Conservation (phyloP, 2,329 filamentous ascomycete genomes). For the Coniochaeta prunicola region DNA sequence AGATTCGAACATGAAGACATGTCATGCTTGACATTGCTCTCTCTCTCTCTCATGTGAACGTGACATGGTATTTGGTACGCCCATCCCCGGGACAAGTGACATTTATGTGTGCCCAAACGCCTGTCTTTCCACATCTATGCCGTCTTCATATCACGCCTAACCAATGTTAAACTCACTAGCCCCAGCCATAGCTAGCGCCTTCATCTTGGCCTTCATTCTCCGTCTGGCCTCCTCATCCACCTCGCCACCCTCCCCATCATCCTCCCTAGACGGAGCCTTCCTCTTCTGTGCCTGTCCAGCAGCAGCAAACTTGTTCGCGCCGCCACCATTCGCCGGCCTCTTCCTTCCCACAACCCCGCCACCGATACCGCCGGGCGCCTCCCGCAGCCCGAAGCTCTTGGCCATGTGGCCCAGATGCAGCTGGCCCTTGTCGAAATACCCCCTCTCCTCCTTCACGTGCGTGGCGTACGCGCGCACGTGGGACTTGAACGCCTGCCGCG, state of each 20-base stretch:
- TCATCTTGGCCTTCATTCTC: conserved; percentile 29
- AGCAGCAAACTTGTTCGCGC: conserved; percentile 10
- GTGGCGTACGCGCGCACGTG: conserved; percentile 94
- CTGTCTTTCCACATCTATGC: not conserved
- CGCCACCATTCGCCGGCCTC: conserved; percentile 25
- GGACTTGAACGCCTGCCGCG: conserved; percentile 79
- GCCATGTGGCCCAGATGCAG: conserved; percentile 89
- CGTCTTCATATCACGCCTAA: not conserved
- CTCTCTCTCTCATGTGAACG: not conserved
- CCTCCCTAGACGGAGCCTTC: conserved; percentile 25
- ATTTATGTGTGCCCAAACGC: not conserved
- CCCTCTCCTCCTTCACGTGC: conserved; percentile 76
- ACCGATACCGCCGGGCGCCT: conserved; percentile 78
- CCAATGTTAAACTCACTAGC: conserved; percentile 3
- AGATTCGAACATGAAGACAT: not conserved
- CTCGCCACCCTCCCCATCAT: conserved; percentile 28
- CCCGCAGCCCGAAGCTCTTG: conserved; percentile 85
- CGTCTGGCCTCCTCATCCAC: conserved; percentile 51
- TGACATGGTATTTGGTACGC: not conserved
- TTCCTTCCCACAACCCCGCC: conserved; percentile 44
- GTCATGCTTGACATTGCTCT: not conserved
- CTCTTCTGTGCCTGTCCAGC: conserved; percentile 6
- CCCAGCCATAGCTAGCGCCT: not conserved
- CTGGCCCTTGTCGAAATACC: conserved; percentile 85
- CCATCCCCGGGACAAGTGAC: not conserved